Evolutionary conservation across 495 filamentous ascomycete genomes (phyloP).

Genomic region (Oidiodendron maius): DNA sequence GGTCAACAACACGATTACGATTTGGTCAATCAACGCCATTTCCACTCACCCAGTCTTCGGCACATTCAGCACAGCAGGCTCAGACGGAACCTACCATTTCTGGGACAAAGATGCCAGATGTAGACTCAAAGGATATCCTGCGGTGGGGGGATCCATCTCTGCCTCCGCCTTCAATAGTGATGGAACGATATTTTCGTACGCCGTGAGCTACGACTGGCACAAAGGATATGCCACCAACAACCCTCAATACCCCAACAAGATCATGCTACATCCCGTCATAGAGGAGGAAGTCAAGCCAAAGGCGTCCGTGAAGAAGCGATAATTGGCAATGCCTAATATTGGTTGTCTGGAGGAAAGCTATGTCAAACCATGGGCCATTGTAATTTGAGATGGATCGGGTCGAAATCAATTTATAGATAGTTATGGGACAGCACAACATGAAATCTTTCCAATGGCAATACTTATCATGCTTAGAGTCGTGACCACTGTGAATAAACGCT

Average conservation of each 20-base stretch:
- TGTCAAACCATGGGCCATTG: too few species aligned
- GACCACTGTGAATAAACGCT: too few species aligned
- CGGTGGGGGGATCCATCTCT: conserved; percentile 71
- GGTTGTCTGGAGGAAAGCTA: too few species aligned
- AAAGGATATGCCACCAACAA: conserved; percentile 74
- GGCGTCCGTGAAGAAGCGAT: not conserved
- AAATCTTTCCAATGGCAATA: too few species aligned
- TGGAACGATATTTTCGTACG: conserved; percentile 83
- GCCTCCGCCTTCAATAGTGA: conserved; percentile 68
- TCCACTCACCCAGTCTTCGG: conserved; percentile 79
- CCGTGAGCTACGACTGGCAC: conserved; percentile 89
- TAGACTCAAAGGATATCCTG: conserved; percentile 73
- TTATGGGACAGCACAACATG: too few species aligned
- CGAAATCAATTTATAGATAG: too few species aligned
- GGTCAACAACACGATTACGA: conserved; percentile 40
- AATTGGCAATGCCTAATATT: too few species aligned
- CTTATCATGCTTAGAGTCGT: too few species aligned
- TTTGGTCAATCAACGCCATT: conserved; percentile 82
- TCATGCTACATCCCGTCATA: conserved; percentile 74
- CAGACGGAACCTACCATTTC: conserved; percentile 81
- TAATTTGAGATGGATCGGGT: too few species aligned
- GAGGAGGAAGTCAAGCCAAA: conserved; percentile 72
- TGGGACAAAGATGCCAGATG: conserved; percentile 85
- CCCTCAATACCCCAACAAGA: conserved; percentile 62
- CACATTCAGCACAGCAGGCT: conserved; percentile 82